Conservation (phyloP, 2,329 filamentous ascomycete genomes). For the Neurospora sp. region DNA sequence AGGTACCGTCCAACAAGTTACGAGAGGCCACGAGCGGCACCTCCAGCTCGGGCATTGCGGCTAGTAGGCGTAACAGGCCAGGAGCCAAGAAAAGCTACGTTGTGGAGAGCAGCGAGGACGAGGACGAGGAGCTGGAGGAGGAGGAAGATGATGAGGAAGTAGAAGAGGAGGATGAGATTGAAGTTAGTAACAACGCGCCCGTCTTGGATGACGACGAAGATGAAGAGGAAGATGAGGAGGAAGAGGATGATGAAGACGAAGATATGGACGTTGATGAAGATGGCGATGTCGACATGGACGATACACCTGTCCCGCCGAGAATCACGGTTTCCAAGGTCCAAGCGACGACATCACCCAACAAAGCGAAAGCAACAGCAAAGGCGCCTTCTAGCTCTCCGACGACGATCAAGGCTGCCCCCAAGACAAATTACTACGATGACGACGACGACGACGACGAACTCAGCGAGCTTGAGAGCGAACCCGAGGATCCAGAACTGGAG, state of each 20-base stretch:
- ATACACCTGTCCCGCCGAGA: slow-evolving; percentile 27
- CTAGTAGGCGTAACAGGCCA: slow-evolving; percentile 40
- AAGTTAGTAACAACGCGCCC: slow-evolving; percentile 4
- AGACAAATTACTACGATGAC: slow-evolving; percentile 23
- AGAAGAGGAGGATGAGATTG: slow-evolving; percentile 17
- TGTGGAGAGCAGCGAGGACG: slow-evolving; percentile 39
- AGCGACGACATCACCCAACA: slow-evolving; percentile 24
- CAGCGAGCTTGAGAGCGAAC: slow-evolving; percentile 45
- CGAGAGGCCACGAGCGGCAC: slow-evolving; percentile 37
- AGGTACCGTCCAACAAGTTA: slow-evolving; percentile 40
- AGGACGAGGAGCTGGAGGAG: slow-evolving; percentile 30
- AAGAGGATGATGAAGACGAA: slow-evolving; percentile 16
- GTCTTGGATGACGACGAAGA: slow-evolving; percentile 22
- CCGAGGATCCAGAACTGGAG: slow-evolving; percentile 29
- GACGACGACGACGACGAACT: slow-evolving; percentile 47
- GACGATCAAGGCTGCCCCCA: slow-evolving; percentile 9
- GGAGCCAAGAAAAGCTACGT: slow-evolving; percentile 51
- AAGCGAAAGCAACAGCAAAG: slow-evolving; percentile 15
- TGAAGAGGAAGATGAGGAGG: slow-evolving; percentile 19
- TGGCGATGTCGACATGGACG: slow-evolving; percentile 39
- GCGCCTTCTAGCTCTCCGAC: neutral
- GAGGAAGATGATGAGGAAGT: slow-evolving; percentile 21
- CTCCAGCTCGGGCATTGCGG: slow-evolving; percentile 22
- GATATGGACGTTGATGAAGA: slow-evolving; percentile 33
- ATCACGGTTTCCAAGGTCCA: slow-evolving; percentile 41